Base-by-base conservation (phyloP, 176 grass and related monocot species). In the Musa troglodytarum region DNA sequence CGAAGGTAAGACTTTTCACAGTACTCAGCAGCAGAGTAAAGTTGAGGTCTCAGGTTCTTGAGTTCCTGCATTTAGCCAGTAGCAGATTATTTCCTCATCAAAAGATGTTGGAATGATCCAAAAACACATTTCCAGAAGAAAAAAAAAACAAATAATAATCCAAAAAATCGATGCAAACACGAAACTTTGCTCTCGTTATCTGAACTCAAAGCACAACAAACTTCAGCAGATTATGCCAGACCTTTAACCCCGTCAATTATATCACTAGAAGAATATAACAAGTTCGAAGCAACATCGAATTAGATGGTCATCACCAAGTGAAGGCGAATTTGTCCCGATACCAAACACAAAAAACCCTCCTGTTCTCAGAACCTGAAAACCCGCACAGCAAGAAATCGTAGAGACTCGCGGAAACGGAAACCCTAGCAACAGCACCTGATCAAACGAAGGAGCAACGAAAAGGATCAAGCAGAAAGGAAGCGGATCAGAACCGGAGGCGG, bases 41-140 rank as follows among this genome's bases (percentile, higher is more conserved):
- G 96, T 69, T 99, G 96, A 73, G 96, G 88, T 29, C 96, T 89
- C 83, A 99, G 74, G 82, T 99, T 99, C 86, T 99, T 99, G 81
- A 99, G 89, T 74, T 95, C 91, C 96, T 99, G 83, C 82, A 78
- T 51, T 12, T 26, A 72, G 19, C 25, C 55, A 77, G 71, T 79
- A 68, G 68, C 3, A 43, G n/a, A 69, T 50, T 43, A 72, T 10
- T 52, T 52, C 53, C 58, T 71, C 54, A 86, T 17, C 55, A 22
- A n/a, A n/a, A 62, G 17, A n/a, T 54, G 11, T 6, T 7, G 8
- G 9, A 53, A 24, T 24, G 10, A 64, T 43, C 34, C 34, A 64
- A 64, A 23, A 11, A n/a, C 10, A 65, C 9, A 26, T 3, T 26
- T 26, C 12, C 63, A 9, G 1, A n/a, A n/a, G n/a, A n/a, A n/a